Base-by-base conservation (phyloP, 768 basidiomycete species). In the Royoungia palumana region DNA sequence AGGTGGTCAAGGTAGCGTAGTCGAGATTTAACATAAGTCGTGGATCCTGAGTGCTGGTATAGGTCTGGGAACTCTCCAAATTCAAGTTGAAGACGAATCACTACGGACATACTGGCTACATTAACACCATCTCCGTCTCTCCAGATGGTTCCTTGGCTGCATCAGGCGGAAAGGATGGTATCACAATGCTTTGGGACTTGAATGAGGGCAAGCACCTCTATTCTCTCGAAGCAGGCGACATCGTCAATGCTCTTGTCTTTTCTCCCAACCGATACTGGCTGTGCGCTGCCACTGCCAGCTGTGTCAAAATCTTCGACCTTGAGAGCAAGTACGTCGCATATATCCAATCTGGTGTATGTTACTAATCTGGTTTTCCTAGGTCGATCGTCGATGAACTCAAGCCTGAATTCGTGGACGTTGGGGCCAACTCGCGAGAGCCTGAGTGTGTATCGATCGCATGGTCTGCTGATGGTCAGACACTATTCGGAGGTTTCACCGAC, bases 41-140 rank as follows among this genome's bases (percentile, higher is more conserved):
- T 14, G 51, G 51, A 58, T 35, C 44, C 61, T 53, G 28, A 55
- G 36, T 28, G 10, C 70, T 73, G 70, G 69, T 68, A 70, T 63
- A 99, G 95, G 96, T 99, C 60, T 99, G 96, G 96, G 96, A 99
- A 72, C 87, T 98, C 53, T 90, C 90, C 70, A 96, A 97, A 75
- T 98, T 97, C 86, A 98, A 99, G 78, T 83, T 99, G 70, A 93
- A 94, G 83, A 98, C 96, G 74, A 98, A 98, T 82, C 96, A 99
- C 80, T 92, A 91, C 69, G 96, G 96, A 58, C 96, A 99, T 81
- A 95, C 90, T 43, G 96, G 95, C 56, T 98, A 97, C 80, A 94
- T 99, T 74, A 97, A 94, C 80, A 94, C 95, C 62, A 75, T 99
- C 66, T 94, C 96, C 51, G 94, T 99, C 52, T 99, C 96, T 32